Evolutionary conservation across 345 rosid genomes (phyloP), one percentile per base, ranked within the genome.

Genomic region (Lumnitzera littorea): DNA sequence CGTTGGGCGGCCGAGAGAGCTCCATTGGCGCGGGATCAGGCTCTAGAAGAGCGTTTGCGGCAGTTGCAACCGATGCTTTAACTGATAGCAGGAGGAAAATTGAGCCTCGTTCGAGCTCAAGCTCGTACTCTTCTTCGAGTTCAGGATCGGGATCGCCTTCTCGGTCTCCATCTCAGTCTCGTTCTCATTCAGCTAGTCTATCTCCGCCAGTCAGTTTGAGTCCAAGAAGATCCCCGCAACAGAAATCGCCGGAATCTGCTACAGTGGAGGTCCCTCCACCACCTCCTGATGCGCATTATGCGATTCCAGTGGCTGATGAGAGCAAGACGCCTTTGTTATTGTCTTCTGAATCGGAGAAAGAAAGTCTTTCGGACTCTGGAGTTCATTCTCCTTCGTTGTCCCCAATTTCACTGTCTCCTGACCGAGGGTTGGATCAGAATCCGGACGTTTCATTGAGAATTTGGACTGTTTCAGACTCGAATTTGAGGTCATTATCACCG

Each of bases 161-260:
- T 4, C 43, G 43, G 10, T 36, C 43, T 36, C 43, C 43, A 9
- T 36, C 97, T 25, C 96, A 89, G 1, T 83, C 77, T 17, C 76
- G 95, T 54, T 95, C 99, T n/a, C 82, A 80, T 1, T 88, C 92
- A 2, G 69, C 80, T 13, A 91, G 97, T 48, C 84, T 83, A 53
- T 95, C 98, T 23, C 90, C 96, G 17, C 89, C 96, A 20, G 81
- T 69, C 53, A 88, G 96, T 69, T 68, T 72, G 68, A 78, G 81
- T 15, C 84, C 86, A 23, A 62, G 72, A 62, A 78, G 82, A 77
- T 82, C 90, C 43, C 43, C 43, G 20, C 77, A 72, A 27, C 71
- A 81, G n/a, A 88, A 84, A 53, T 80, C 81, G 5, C 76, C 87
- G 11, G 86, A 74, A 5, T 56, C 56, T 16, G 16, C 53, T 70